Base-by-base conservation (phyloP, 2,329 filamentous ascomycete species). In the Colletotrichum sp. region DNA sequence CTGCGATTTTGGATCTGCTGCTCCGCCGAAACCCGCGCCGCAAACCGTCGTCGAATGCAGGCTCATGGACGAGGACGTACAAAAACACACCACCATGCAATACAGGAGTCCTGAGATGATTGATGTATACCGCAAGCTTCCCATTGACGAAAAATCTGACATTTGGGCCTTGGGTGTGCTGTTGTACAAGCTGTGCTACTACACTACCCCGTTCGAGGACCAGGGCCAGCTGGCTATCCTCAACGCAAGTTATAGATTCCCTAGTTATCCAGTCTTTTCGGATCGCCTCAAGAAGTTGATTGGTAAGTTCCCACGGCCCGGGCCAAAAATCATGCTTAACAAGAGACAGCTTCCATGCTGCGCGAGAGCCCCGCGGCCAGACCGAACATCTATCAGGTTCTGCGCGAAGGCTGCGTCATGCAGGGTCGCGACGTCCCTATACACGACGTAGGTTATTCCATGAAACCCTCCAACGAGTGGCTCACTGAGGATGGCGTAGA, bases 101-200 rank as follows among this genome's bases (percentile, higher is more conserved):
- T 99, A 99, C 83, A 91, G 97, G 77, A 98, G 96, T 82, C 97
- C 97, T 8, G 97, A 99, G 85, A 99, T 99, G 97, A 93, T 99
- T 74, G 97, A 99, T 80, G 97, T 99, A 29, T 99, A 98, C 85
- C 90, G 96, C 76, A 98, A 97, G 83, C 95, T 96, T 79, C 95
- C 97, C 1, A 98, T 99, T 81, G 95, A 99, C 81, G 97, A 99
- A 86, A 99, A 99, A 86, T 97, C 96, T 63, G 97, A 99, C 83
- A 98, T 99, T 34, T 99, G 96, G 97, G 97, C 97, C 1, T 86
- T 99, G 75, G 97, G 97, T 7, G 97, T 99, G 55, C 86, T 99
- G 72, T 85, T 99, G 69, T 99, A 99, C 87, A 99, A 99, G 87
- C 89, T 99, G 75, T 99, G 97, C 87, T 99, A 98, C 84, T 99